Percentiles rank a stretch among this genome's conserved stretches.
These are phyloP conservation scores for Sophora flavescens DNA, from an alignment of 306 rosid genomes.

Conservation along the genomic window DNA sequence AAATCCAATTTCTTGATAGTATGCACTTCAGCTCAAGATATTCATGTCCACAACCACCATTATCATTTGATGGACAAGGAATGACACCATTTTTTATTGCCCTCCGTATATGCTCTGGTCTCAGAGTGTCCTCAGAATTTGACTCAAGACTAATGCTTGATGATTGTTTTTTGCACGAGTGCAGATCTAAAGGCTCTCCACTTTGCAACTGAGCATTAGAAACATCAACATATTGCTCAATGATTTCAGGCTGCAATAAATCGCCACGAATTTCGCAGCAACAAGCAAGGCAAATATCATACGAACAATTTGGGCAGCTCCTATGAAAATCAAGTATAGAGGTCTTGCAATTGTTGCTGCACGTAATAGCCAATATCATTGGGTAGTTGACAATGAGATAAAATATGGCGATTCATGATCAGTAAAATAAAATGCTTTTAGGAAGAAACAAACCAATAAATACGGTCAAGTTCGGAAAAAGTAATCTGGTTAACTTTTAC, in stretches of 20 bases:
- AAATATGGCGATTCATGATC: neutral
- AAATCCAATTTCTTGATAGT: conserved; percentile 23
- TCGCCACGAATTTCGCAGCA: conserved; percentile 61
- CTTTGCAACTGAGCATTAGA: conserved; percentile 8
- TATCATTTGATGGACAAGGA: conserved; percentile 59
- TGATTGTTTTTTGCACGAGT: neutral
- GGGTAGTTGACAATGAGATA: conserved; percentile 3
- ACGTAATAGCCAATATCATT: conserved; percentile 8
- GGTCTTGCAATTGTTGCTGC: conserved; percentile 68
- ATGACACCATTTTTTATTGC: conserved; percentile 54
- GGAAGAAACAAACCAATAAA: conserved; percentile 45
- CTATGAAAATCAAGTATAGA: conserved; percentile 62
- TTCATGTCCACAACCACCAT: conserved; percentile 62
- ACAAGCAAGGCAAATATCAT: conserved; percentile 68
- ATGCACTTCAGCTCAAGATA: conserved; percentile 37
- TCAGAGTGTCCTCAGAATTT: conserved; percentile 36
- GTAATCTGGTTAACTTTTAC: conserved; percentile 14
- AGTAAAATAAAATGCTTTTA: neutral
- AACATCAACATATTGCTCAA: conserved; percentile 27
- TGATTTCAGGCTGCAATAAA: conserved; percentile 45
- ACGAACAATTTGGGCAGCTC: conserved; percentile 68
- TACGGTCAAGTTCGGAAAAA: conserved; percentile 27
- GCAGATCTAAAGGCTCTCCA: conserved; percentile 15
- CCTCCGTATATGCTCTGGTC: conserved; percentile 48
- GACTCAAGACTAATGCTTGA: neutral